phyloP scores from a whole-genome alignment of 768 basidiomycete genomes.

The Leccinum aurantiacum region DNA sequence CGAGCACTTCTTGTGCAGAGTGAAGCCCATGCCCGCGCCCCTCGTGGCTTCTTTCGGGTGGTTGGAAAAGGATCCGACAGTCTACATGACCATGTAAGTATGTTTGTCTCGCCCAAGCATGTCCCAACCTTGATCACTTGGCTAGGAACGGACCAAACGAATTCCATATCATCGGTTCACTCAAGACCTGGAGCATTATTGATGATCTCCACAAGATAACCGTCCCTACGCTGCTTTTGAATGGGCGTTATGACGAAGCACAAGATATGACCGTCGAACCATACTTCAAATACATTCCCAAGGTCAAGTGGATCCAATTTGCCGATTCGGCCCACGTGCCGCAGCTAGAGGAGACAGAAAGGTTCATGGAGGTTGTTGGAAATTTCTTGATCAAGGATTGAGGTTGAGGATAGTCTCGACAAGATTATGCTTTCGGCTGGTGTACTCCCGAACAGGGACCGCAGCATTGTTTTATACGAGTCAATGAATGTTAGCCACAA shows the following conservation, averaged over 20 bases:
- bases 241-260: constrained; percentile 39
- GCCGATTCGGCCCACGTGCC: constrained; percentile 37
- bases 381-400: constrained; percentile 27
- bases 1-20: constrained; percentile 44
- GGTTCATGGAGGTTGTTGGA: constrained; percentile 34
- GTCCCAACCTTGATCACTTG: constrained; percentile 2
- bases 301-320: constrained; percentile 39
- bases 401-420: not conserved
- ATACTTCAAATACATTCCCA: constrained; percentile 33
- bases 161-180: constrained; percentile 34
- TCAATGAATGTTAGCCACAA: constrained; percentile 1
- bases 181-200: constrained; percentile 38
- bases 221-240: constrained; percentile 36
- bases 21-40: constrained; percentile 46
- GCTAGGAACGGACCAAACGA: constrained; percentile 42
- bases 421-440: not conserved
- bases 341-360: constrained; percentile 39
- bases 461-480: not conserved
- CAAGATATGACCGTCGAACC: constrained; percentile 35
- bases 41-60: constrained; percentile 34
- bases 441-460: not conserved
- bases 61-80: constrained; percentile 46
- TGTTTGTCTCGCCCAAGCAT: not conserved
- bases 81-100: constrained; percentile 47
- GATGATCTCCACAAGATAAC: constrained; percentile 34